Evolutionary conservation across 805 yeast genomes (phyloP), one percentile per base, ranked within the genome.

Genomic region (Candida chauliodis): DNA sequence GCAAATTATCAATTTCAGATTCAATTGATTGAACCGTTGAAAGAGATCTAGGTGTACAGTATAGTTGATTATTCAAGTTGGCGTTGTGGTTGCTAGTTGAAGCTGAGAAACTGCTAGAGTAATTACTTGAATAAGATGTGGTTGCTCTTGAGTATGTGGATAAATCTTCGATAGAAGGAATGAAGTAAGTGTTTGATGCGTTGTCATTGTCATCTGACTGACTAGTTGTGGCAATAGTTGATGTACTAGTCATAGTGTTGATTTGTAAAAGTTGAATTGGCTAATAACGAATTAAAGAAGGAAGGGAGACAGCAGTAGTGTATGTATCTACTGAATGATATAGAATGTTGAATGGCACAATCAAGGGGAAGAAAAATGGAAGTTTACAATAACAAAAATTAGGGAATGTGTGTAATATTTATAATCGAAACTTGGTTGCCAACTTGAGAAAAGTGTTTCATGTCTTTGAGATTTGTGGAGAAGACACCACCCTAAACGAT

Each of bases 41-140:
- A 6, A 51, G 37, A 6, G 58, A 43, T 30, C 46, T 38, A 18
- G 53, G 51, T 2, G 57, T 48, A 35, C 54, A 51, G 27, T 43
- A 49, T 18, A 38, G 43, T 25, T 36, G 13, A 11, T 16, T 15
- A 18, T 3, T 17, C 4, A 24, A 10, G 15, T 23, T 23, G 16
- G 4, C 8, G 69, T 75, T 1, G 19, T 26, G n/a, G 33, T 36
- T 13, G 11, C 21, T 31, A 5, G 16, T 8, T 10, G 10, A 9
- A 17, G 18, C 16, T 13, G 29, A 19, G 14, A 7, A 13, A 17
- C 9, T 11, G 3, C 21, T 14, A 7, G 36, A 16, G 13, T 23
- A n/a, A 25, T 25, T 20, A 11, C 31, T 34, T 17, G 37, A 34
- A 16, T 35, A 28, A 4, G 24, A 25, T 10, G 38, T 35, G 20